Evolutionary conservation across 345 rosid species (phyloP).

Genomic region (Sapria himalayana): DNA sequence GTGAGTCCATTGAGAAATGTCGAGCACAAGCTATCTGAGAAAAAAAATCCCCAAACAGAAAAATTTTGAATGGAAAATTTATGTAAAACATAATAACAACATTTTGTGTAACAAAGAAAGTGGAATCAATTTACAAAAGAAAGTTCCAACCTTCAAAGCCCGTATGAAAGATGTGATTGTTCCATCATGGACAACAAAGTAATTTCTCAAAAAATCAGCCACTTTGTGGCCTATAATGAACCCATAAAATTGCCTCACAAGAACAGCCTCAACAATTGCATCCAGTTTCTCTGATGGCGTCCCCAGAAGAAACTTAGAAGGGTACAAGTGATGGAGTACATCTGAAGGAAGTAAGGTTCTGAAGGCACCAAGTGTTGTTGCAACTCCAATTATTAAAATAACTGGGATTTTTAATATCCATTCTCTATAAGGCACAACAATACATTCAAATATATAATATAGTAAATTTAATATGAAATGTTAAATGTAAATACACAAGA

Average conservation of each 20-base stretch:
- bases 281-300: slow-evolving; percentile 74
- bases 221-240: slow-evolving; percentile 57
- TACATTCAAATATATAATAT: too few species aligned
- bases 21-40: slow-evolving; percentile 78
- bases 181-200: slow-evolving; percentile 70
- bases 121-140: too few species aligned
- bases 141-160: slow-evolving; percentile 57
- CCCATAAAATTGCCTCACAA: slow-evolving; percentile 54
- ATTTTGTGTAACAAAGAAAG: too few species aligned
- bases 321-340: slow-evolving; percentile 39
- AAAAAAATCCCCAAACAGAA: slow-evolving; percentile 6
- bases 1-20: slow-evolving; percentile 56
- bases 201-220: slow-evolving; percentile 51
- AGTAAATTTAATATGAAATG: too few species aligned
- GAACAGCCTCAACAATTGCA: slow-evolving; percentile 57
- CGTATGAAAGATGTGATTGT: slow-evolving; percentile 64
- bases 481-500: too few species aligned
- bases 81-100: background rate
- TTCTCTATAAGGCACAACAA: slow-evolving; percentile 32
- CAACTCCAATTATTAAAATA: slow-evolving; percentile 59
- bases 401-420: slow-evolving; percentile 74
- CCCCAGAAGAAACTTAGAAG: slow-evolving; percentile 50
- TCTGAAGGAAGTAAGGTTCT: slow-evolving; percentile 38
- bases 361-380: slow-evolving; percentile 63
- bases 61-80: slow-evolving; percentile 1